Evolutionary conservation across 1,139 yeast genomes (phyloP).

Genomic region (Lodderomyces margitis): DNA sequence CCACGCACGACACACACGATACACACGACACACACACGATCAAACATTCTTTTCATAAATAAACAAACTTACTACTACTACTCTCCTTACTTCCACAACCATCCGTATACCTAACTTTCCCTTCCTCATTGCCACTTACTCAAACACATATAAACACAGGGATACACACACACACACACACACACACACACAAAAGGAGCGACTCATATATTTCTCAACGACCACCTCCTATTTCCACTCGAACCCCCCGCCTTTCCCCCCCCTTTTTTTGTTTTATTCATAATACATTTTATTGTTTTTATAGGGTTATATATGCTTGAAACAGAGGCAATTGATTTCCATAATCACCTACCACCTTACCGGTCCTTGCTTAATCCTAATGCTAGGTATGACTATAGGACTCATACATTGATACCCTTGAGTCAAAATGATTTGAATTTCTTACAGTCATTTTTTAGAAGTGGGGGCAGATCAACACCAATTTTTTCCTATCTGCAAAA

Average conservation of each 20-base stretch:
- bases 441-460: constrained; percentile 14
- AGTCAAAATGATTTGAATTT: constrained; percentile 30
- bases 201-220: too few species aligned
- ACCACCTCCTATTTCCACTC: neutral
- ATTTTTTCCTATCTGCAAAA: neutral
- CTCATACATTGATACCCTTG: constrained; percentile 41
- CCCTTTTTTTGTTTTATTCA: neutral
- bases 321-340: constrained; percentile 27
- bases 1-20: neutral
- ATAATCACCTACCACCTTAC: constrained; percentile 42
- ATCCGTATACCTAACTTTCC: too few species aligned
- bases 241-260: neutral
- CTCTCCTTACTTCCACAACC: too few species aligned
- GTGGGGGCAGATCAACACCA: constrained; percentile 2
- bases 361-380: constrained; percentile 43
- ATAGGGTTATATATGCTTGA: constrained; percentile 1
- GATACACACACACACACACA: neutral
- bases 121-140: too few species aligned
- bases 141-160: too few species aligned
- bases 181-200: neutral
- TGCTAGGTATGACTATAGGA: constrained; percentile 42
- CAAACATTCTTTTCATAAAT: too few species aligned
- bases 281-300: neutral
- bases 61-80: too few species aligned
- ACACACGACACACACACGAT: too few species aligned